These are phyloP conservation scores for Trichophyton verrucosum DNA, from an alignment of 2,329 filamentous ascomycete species.

Conservation along the genomic window DNA sequence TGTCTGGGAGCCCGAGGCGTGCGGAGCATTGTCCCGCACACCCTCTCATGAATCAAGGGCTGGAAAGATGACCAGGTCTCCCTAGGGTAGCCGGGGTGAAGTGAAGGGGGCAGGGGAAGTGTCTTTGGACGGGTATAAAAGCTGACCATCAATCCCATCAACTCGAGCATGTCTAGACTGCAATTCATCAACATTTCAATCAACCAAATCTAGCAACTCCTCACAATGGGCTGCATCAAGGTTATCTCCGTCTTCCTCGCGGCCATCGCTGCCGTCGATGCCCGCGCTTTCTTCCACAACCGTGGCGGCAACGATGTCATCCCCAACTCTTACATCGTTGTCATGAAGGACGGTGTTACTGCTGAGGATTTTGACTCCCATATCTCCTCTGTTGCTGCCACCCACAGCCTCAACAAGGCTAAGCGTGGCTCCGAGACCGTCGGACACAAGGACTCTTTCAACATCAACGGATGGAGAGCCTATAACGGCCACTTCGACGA, in stretches of 20 bases:
- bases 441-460: slow-evolving; percentile 8
- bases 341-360: slow-evolving; percentile 13
- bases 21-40: slow-evolving; percentile 1
- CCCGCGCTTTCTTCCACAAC: slow-evolving; percentile 8
- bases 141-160: neutral
- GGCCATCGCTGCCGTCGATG: slow-evolving; percentile 8
- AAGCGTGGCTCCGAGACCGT: slow-evolving; percentile 4
- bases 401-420: slow-evolving; percentile 3
- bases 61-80: neutral
- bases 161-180: neutral
- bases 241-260: slow-evolving; percentile 10
- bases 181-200: neutral
- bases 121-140: neutral
- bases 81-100: neutral
- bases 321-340: slow-evolving; percentile 12
- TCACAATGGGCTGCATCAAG: slow-evolving; percentile 12
- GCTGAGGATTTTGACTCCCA: slow-evolving; percentile 9
- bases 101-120: neutral
- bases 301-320: slow-evolving; percentile 9
- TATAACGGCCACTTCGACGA: slow-evolving; percentile 11
- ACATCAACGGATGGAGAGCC: slow-evolving; percentile 9
- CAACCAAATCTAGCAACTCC: neutral
- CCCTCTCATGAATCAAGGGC: neutral
- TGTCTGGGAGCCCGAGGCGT: neutral
- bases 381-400: slow-evolving; percentile 8